A percentile compares a stretch with the other conserved stretches of the same genome.
Conservation (phyloP, 176 grass and related monocot species). For the Cenchrus purpureus region DNA sequence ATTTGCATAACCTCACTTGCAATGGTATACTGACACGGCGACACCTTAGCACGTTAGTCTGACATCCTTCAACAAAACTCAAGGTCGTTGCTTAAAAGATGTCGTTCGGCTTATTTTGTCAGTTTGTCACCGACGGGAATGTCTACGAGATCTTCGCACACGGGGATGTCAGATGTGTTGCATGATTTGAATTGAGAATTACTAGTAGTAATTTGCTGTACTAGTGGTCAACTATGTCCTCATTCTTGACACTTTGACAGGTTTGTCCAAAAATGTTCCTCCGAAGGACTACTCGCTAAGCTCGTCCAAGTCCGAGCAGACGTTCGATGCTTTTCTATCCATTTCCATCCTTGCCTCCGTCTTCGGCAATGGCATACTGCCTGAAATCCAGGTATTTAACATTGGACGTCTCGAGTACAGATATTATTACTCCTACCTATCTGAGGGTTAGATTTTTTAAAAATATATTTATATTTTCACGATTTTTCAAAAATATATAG, state of each 20-base stretch:
- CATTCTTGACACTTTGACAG: constrained; percentile 53
- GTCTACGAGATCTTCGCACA: not conserved
- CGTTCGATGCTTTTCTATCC: constrained; percentile 77
- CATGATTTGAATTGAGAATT: constrained; percentile 4
- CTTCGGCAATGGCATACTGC: constrained; percentile 94
- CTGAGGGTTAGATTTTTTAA: too few species aligned
- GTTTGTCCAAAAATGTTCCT: constrained; percentile 60
- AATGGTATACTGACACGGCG: not conserved
- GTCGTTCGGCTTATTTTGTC: not conserved
- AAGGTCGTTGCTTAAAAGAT: not conserved
- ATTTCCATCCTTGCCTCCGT: constrained; percentile 92
- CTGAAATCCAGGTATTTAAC: constrained; percentile 83
- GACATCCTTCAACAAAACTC: constrained; percentile 15
- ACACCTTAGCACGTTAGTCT: constrained; percentile 1
- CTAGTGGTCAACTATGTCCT: not conserved
- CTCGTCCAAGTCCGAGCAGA: constrained; percentile 63
- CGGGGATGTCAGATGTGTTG: not conserved
- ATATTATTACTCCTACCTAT: too few species aligned
- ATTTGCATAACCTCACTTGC: constrained; percentile 5
- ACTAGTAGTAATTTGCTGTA: too few species aligned
- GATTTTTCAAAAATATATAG: too few species aligned
- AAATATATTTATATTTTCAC: too few species aligned
- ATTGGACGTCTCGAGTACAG: not conserved
- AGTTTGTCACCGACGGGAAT: not conserved
- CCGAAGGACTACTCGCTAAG: constrained; percentile 78